Evolutionary conservation across 495 filamentous ascomycete species (phyloP).

Genomic region (Aspergillus incahuasiensis): DNA sequence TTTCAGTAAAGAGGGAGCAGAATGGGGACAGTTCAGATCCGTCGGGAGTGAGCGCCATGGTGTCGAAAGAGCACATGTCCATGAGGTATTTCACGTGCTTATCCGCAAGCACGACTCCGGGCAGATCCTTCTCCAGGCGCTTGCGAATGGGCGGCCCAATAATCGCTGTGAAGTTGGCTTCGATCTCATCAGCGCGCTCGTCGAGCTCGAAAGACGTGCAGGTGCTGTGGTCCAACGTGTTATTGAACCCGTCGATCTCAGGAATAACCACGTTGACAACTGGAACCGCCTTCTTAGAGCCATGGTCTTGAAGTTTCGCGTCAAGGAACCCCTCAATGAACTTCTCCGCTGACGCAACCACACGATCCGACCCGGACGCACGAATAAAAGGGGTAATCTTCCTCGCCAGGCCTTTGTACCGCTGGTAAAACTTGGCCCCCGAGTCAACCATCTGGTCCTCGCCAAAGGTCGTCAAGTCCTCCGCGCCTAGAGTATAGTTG

Average conservation of each 20-base stretch:
- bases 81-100: conserved; percentile 64
- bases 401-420: conserved; percentile 57
- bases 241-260: conserved; percentile 62
- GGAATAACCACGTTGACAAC: conserved; percentile 59
- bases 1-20: conserved; percentile 62
- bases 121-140: conserved; percentile 59
- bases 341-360: conserved; percentile 66
- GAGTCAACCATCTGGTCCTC: conserved; percentile 69
- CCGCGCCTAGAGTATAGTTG: conserved; percentile 66
- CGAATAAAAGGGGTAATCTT: conserved; percentile 64
- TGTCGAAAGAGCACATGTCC: conserved; percentile 82
- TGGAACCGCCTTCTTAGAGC: conserved; percentile 37
- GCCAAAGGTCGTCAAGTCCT: conserved; percentile 70
- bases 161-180: conserved; percentile 47
- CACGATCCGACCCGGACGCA: conserved; percentile 63
- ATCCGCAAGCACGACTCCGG: conserved; percentile 53
- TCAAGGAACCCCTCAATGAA: conserved; percentile 68
- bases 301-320: conserved; percentile 45
- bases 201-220: conserved; percentile 58
- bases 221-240: conserved; percentile 67
- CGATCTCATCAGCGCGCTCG: conserved; percentile 43
- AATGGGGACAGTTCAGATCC: conserved; percentile 51
- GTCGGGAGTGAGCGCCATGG: conserved; percentile 50
- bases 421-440: conserved; percentile 65
- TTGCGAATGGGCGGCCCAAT: conserved; percentile 58